phyloP scores from a whole-genome alignment of 805 yeast genomes.

The Candida maltosa region DNA sequence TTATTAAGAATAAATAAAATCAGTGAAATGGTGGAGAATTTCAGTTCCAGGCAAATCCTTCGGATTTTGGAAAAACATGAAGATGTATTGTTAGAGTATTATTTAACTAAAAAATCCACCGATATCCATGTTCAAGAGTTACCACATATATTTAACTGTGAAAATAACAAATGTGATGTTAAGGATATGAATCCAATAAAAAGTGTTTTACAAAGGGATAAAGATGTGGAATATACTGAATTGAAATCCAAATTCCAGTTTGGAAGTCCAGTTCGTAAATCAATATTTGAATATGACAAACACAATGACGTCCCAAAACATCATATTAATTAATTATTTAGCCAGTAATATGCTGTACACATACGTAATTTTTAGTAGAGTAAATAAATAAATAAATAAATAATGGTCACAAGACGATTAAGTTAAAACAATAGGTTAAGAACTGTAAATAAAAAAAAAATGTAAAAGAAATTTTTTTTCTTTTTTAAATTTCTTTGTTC shows the following conservation, averaged over 20 bases:
- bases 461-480: no score
- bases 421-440: no score
- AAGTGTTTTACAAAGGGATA: no score
- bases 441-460: no score
- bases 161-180: constrained; percentile 16
- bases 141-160: constrained; percentile 16
- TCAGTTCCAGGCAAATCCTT: constrained; percentile 17
- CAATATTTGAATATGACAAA: constrained; percentile 26
- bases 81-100: constrained; percentile 23
- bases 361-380: no score
- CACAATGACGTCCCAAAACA: no score
- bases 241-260: constrained; percentile 18
- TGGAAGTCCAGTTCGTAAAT: constrained; percentile 21
- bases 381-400: no score
- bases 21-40: constrained; percentile 12
- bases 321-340: no score
- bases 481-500: no score
- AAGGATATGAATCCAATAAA: constrained; percentile 14
- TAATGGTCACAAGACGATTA: no score
- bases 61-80: constrained; percentile 16
- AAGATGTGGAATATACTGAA: constrained; percentile 18
- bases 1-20: constrained; percentile 14
- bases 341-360: no score
- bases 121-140: constrained; percentile 22
- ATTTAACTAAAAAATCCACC: constrained; percentile 22